Base-by-base conservation (phyloP, 352 stramenopile species). In the Pythium plurisporium region DNA sequence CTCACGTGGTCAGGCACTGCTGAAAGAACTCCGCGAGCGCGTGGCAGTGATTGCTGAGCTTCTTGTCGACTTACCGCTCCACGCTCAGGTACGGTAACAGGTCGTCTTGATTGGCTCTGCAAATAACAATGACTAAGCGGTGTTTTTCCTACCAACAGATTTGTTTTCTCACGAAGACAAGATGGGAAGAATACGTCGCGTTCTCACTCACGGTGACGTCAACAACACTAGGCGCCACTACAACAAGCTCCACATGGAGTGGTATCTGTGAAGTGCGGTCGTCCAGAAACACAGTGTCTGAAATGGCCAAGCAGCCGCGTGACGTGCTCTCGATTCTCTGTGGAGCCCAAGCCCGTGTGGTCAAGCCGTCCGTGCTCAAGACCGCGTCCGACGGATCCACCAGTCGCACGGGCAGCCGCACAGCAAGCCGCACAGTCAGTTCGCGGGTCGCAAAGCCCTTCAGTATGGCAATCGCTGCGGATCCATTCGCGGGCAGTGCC, bases 181-280 rank as follows among this genome's bases (percentile, higher is more conserved):
- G 72, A 44, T 90, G 80, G 80, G 77, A 75, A 5, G 74, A 76
- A 15, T 76, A 71, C 36, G 57, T 90, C 7, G 55, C 59, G 5
- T 65, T 72, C 11, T 78, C 77, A 6, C 72, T 88, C 11, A 65
- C 48, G 48, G 40, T 27, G 31, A 47, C 10, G 37, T 23, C 4
- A n/a, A n/a, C n/a, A n/a, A n/a, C n/a, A n/a, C n/a, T n/a, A n/a
- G n/a, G n/a, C n/a, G n/a, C n/a, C n/a, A n/a, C n/a, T 12, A 20
- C n/a, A 12, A 43, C 8, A 11, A 11, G 34, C 29, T 36, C 40
- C 27, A 26, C 1, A 23, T 67, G 51, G 59, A 49, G 8, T 11
- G 80, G 77, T 5, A 23, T 76, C 17, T 56, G 80, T 15, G 77
- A 90, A 67, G 46, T 90, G 17, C 77, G 80, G 4, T 85, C 77